Evolutionary conservation across 306 rosid genomes (phyloP).

Genomic region (Vicia sativa): DNA sequence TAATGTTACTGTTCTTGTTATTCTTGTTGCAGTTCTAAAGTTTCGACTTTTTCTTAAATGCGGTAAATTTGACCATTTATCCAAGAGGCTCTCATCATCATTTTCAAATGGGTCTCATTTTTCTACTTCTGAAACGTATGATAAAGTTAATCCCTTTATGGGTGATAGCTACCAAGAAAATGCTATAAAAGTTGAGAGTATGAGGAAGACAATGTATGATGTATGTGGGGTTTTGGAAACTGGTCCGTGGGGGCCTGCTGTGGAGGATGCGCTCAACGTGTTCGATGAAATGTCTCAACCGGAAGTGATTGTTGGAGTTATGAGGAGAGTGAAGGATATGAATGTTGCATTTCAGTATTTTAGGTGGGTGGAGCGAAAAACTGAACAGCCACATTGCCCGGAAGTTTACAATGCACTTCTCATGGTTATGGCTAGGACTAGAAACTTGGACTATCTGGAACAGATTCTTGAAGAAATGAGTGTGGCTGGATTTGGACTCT

Average conservation of each 20-base stretch:
- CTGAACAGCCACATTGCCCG: conserved; percentile 59
- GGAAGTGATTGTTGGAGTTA: conserved; percentile 72
- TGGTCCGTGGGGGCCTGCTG: conserved; percentile 67
- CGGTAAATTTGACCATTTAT: conserved; percentile 39
- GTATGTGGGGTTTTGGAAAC: conserved; percentile 67
- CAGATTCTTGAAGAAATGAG: conserved; percentile 89
- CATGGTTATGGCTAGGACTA: conserved; percentile 74
- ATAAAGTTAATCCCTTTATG: conserved; percentile 38
- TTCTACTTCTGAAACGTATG: conserved; percentile 44
- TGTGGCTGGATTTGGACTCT: conserved; percentile 79
- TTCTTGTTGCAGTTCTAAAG: conserved; percentile 50
- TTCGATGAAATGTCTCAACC: conserved; percentile 63
- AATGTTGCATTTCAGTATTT: conserved; percentile 65
- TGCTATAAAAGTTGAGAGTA: conserved; percentile 44
- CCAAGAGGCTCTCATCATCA: conserved; percentile 41
- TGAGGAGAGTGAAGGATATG: conserved; percentile 75
- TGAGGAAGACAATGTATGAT: conserved; percentile 55
- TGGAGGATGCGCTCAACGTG: conserved; percentile 59
- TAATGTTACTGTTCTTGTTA: not conserved
- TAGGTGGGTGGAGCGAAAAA: conserved; percentile 79
- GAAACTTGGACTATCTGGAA: conserved; percentile 63
- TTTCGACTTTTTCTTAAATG: conserved; percentile 42
- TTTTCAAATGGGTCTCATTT: conserved; percentile 51
- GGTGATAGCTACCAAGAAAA: conserved; percentile 37
- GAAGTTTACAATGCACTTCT: conserved; percentile 82